These are phyloP conservation scores for Epichloe typhina DNA, from an alignment of 2,329 filamentous ascomycete genomes.

Conservation along the genomic window DNA sequence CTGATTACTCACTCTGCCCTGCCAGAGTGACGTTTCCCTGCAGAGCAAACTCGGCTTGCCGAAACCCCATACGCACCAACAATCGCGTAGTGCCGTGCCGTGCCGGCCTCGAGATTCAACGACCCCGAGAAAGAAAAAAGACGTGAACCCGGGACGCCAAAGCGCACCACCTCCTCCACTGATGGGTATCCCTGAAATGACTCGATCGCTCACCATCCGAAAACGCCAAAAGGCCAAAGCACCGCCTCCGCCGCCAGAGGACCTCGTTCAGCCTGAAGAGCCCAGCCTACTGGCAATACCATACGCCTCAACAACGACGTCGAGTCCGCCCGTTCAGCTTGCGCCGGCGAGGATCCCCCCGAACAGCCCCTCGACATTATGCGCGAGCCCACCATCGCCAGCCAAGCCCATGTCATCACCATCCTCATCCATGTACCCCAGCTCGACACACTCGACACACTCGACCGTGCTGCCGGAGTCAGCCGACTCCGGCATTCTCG, in stretches of 20 bases:
- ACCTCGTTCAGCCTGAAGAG: not conserved
- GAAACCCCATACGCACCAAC: no score
- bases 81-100: no score
- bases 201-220: not conserved
- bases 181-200: not conserved
- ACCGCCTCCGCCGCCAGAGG: not conserved
- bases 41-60: no score
- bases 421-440: constrained; percentile 2
- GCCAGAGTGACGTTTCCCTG: no score
- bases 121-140: not conserved
- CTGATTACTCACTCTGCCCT: no score
- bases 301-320: not conserved
- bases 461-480: not conserved
- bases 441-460: not conserved
- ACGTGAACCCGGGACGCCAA: not conserved
- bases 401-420: not conserved
- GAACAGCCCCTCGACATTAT: not conserved
- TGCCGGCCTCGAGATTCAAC: not conserved
- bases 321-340: not conserved
- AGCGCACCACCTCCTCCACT: not conserved
- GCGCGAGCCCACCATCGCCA: not conserved
- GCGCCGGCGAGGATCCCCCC: not conserved
- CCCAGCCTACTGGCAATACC: not conserved
- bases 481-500: not conserved
- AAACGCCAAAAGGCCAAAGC: not conserved